A percentile compares a stretch with the other conserved stretches of the same genome.
phyloP scores from a whole-genome alignment of 2,329 filamentous ascomycete species.

The Verticillium alfalfae region DNA sequence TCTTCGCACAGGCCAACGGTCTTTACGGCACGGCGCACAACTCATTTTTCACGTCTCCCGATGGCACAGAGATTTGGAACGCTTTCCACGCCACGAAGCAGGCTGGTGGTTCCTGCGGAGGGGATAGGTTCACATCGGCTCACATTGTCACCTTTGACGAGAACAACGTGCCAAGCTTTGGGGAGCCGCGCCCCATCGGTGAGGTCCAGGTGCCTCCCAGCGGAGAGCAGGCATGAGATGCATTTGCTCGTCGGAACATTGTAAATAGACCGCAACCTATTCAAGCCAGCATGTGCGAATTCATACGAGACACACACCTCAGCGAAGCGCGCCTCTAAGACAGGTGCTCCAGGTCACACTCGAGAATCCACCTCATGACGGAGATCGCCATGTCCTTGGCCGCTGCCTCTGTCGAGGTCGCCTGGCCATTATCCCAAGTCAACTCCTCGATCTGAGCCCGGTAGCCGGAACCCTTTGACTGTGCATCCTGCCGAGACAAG shows the following conservation, averaged over 20 bases:
- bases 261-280: no score
- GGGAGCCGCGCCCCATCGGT: neutral
- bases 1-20: conserved; percentile 10
- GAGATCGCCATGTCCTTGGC: no score
- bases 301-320: no score
- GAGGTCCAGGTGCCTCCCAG: neutral
- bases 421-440: no score
- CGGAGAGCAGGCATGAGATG: neutral
- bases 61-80: conserved; percentile 1
- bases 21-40: conserved; percentile 12
- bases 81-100: neutral
- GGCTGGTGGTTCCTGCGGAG: neutral
- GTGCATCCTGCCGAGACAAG: neutral
- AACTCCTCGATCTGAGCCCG: no score
- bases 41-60: conserved; percentile 6
- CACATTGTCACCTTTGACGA: conserved; percentile 2
- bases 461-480: no score
- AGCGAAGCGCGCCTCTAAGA: no score
- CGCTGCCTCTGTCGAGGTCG: no score
- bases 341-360: no score
- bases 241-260: no score
- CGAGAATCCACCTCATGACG: no score
- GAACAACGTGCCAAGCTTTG: neutral
- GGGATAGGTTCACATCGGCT: neutral
- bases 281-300: no score